Conservation (phyloP, 345 rosid species). For the Murraya koenigii region DNA sequence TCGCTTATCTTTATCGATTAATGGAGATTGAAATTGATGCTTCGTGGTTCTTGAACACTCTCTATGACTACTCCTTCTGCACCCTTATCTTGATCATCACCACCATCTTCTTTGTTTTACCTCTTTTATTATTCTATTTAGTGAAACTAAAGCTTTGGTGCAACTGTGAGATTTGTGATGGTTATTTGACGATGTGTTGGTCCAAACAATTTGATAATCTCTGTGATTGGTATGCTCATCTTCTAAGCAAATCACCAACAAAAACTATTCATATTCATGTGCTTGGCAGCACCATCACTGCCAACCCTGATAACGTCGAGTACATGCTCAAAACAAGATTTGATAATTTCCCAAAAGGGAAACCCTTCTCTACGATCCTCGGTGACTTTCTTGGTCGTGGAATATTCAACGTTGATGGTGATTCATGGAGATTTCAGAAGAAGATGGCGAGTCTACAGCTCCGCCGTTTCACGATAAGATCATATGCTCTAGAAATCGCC, state of each 20-base stretch:
- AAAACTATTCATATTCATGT: conserved; percentile 72
- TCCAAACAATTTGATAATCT: conserved; percentile 50
- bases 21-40: conserved; percentile 31
- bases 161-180: conserved; percentile 61
- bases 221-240: conserved; percentile 76
- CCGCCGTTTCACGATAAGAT: conserved; percentile 38
- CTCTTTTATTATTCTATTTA: not conserved
- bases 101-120: not conserved
- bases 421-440: conserved; percentile 63
- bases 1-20: not conserved
- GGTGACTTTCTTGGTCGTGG: conserved; percentile 82
- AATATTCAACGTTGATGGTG: conserved; percentile 79
- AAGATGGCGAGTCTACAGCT: conserved; percentile 66
- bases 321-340: conserved; percentile 36
- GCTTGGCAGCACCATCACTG: conserved; percentile 60
- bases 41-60: conserved; percentile 13
- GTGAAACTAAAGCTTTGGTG: conserved; percentile 47
- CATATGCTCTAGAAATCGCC: conserved; percentile 54
- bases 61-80: conserved; percentile 7
- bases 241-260: conserved; percentile 49
- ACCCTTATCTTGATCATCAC: conserved; percentile 17
- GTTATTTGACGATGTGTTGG: conserved; percentile 62
- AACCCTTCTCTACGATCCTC: conserved; percentile 64
- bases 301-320: conserved; percentile 54
- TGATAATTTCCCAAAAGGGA: conserved; percentile 75